Evolutionary conservation across 805 yeast species (phyloP).

Genomic region (Cyberlindnera meyerae): DNA sequence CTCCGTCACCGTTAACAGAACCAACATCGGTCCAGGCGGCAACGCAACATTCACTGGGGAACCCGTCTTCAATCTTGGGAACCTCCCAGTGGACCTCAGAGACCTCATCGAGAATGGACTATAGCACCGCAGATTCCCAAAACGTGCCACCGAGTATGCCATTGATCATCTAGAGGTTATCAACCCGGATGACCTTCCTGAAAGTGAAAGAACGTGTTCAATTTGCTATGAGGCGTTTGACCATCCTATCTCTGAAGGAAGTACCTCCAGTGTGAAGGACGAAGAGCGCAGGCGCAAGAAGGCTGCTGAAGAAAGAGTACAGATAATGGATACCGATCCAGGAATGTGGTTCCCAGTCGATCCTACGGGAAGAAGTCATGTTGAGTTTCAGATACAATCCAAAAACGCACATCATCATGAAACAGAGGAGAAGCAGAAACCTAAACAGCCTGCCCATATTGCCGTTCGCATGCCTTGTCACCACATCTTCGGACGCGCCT

Average conservation of each 20-base stretch:
- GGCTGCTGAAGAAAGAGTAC: constrained; percentile 5
- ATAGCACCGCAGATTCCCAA: constrained; percentile 6
- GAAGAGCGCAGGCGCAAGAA: constrained; percentile 7
- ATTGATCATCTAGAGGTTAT: constrained; percentile 14
- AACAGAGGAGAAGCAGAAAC: neutral
- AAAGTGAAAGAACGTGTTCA: constrained; percentile 14
- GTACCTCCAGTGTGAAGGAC: constrained; percentile 1
- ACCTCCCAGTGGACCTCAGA: constrained; percentile 14
- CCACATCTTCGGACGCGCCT: constrained; percentile 79
- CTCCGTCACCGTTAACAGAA: constrained; percentile 18
- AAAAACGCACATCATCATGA: neutral
- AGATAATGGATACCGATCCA: constrained; percentile 15
- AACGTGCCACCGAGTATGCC: constrained; percentile 21
- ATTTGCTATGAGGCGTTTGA: constrained; percentile 22
- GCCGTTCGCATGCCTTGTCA: constrained; percentile 79
- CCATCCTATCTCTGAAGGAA: neutral
- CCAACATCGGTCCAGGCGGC: constrained; percentile 16
- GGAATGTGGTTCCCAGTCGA: constrained; percentile 16
- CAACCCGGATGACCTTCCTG: constrained; percentile 8
- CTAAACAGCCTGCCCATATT: constrained; percentile 38
- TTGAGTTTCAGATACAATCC: constrained; percentile 6
- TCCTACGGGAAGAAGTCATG: constrained; percentile 11
- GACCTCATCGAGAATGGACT: constrained; percentile 13
- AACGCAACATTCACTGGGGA: constrained; percentile 9
- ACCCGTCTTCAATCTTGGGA: constrained; percentile 15